phyloP scores from a whole-genome alignment of 306 rosid genomes.

The Sphenostylis stenocarpa region DNA sequence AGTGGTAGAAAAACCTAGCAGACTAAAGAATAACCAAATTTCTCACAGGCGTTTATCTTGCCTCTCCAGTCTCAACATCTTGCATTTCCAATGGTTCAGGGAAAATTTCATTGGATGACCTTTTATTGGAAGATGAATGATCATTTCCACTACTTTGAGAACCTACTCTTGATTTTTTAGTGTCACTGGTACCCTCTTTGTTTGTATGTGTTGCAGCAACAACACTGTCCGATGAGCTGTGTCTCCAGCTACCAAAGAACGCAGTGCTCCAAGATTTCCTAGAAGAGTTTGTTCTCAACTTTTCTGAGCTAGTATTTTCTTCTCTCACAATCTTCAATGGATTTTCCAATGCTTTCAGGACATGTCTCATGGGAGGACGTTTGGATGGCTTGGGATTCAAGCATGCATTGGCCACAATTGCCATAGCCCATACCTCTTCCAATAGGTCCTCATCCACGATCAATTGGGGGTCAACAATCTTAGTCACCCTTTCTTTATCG shows the following conservation, averaged over 20 bases:
- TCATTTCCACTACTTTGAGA: constrained; percentile 84
- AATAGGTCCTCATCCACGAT: constrained; percentile 84
- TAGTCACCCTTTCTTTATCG: constrained; percentile 66
- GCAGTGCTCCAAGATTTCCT: constrained; percentile 82
- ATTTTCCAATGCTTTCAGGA: constrained; percentile 93
- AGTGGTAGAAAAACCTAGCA: constrained; percentile 2
- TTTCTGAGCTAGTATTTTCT: constrained; percentile 74
- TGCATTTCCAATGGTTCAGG: constrained; percentile 84
- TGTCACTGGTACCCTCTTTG: constrained; percentile 48
- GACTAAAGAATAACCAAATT: constrained; percentile 28
- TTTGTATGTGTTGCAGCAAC: constrained; percentile 39
- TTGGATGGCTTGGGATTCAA: constrained; percentile 74
- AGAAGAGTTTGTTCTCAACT: constrained; percentile 79
- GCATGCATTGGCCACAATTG: constrained; percentile 91
- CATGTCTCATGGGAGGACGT: constrained; percentile 88
- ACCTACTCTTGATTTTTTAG: constrained; percentile 62
- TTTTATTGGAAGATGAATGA: constrained; percentile 73
- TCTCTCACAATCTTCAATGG: constrained; percentile 88
- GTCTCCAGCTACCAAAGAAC: constrained; percentile 88
- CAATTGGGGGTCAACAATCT: constrained; percentile 78
- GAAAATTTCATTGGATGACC: constrained; percentile 78
- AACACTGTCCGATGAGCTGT: constrained; percentile 75
- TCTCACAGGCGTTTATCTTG: constrained; percentile 44
- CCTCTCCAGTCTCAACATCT: constrained; percentile 48
- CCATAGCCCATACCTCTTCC: constrained; percentile 98